Conservation (phyloP, 495 filamentous ascomycete genomes). For the Parathielavia hyrcaniae region DNA sequence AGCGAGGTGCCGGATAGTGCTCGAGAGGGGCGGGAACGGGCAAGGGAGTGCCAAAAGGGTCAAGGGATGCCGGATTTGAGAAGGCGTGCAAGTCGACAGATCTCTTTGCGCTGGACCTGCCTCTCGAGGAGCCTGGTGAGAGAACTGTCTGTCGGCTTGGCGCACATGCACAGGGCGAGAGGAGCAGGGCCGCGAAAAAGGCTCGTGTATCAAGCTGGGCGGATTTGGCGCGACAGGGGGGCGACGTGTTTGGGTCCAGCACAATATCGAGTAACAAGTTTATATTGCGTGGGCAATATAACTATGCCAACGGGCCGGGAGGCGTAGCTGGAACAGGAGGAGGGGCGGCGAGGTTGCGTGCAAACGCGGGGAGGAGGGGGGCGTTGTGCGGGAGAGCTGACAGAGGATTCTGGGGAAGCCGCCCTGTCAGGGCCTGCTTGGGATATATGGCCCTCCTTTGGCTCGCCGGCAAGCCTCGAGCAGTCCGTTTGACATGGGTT, state of each 20-base stretch:
- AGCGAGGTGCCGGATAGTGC: constrained; percentile 37
- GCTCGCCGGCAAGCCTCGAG: constrained; percentile 18
- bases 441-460: constrained; percentile 33
- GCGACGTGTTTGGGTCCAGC: constrained; percentile 26
- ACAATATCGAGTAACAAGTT: constrained; percentile 37
- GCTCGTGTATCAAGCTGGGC: constrained; percentile 26
- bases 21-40: constrained; percentile 31
- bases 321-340: constrained; percentile 20
- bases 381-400: constrained; percentile 20
- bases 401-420: constrained; percentile 26
- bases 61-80: constrained; percentile 34
- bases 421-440: constrained; percentile 27
- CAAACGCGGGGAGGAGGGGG: constrained; percentile 16
- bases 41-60: constrained; percentile 31
- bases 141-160: constrained; percentile 32
- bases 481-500: constrained; percentile 24
- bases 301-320: constrained; percentile 37
- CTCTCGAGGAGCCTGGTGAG: constrained; percentile 28
- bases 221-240: constrained; percentile 33
- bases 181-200: constrained; percentile 19
- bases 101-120: constrained; percentile 30
- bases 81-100: constrained; percentile 33
- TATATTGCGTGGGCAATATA: constrained; percentile 39
- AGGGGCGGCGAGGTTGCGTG: constrained; percentile 13
- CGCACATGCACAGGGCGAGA: constrained; percentile 33